phyloP scores from a whole-genome alignment of 2,329 filamentous ascomycete genomes.

The Claviceps maximensis region DNA sequence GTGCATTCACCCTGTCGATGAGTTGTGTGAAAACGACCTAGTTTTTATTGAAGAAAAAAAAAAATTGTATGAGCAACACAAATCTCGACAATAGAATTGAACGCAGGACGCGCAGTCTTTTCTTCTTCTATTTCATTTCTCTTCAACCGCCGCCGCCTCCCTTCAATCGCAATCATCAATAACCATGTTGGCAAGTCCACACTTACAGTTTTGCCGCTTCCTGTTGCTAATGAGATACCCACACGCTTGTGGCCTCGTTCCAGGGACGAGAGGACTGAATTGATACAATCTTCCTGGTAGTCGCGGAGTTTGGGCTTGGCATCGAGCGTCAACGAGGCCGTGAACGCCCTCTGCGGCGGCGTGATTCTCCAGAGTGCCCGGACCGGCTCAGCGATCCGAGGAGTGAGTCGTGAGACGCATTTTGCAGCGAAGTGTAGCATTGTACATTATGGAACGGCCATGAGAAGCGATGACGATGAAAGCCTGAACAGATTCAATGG shows the following conservation, averaged over 20 bases:
- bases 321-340: slow-evolving; percentile 9
- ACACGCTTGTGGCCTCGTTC: slow-evolving; percentile 61
- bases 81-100: background rate
- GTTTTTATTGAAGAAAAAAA: background rate
- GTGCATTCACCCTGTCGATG: slow-evolving; percentile 58
- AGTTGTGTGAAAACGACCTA: slow-evolving; percentile 93
- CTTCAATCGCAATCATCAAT: background rate
- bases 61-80: background rate
- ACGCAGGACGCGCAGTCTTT: background rate
- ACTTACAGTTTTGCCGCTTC: slow-evolving; percentile 72
- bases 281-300: slow-evolving; percentile 88
- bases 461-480: background rate
- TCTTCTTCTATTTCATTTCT: background rate
- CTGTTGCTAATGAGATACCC: slow-evolving; percentile 76
- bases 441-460: slow-evolving; percentile 19
- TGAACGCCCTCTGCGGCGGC: slow-evolving; percentile 12
- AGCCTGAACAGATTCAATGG: background rate
- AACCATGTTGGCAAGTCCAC: background rate
- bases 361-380: slow-evolving; percentile 1
- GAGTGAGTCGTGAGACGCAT: slow-evolving; percentile 14
- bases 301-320: slow-evolving; percentile 50
- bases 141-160: background rate
- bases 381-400: slow-evolving; percentile 5
- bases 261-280: slow-evolving; percentile 60
- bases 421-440: slow-evolving; percentile 21